Percentiles rank a stretch among this genome's conserved stretches.
phyloP scores from a whole-genome alignment of 1,284 basidiomycete species.

The Abortiporus biennis region DNA sequence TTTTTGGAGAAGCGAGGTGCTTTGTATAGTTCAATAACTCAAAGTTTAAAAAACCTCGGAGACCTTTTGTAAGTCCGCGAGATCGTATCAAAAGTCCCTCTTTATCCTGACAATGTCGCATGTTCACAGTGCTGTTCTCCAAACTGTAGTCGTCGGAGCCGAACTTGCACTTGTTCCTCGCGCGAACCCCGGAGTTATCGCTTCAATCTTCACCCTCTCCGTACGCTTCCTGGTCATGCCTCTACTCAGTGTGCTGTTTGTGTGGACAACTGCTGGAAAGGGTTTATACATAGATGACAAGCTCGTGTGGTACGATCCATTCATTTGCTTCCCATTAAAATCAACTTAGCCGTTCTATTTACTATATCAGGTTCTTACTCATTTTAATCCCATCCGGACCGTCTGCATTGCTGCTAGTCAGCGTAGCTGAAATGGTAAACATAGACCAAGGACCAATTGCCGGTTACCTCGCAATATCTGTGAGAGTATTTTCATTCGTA shows the following conservation, averaged over 20 bases:
- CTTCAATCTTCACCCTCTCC: slow-evolving; percentile 20
- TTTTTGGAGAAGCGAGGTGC: slow-evolving; percentile 20
- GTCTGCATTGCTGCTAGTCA: slow-evolving; percentile 27
- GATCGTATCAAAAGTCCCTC: not conserved
- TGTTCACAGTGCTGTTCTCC: slow-evolving; percentile 20
- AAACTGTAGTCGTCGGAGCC: slow-evolving; percentile 25
- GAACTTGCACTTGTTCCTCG: slow-evolving; percentile 23
- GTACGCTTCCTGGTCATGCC: slow-evolving; percentile 26
- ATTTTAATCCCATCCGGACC: slow-evolving; percentile 25
- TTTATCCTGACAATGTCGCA: not conserved
- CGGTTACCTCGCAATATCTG: slow-evolving; percentile 25
- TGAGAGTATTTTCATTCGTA: slow-evolving; percentile 15
- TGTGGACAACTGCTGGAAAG: slow-evolving; percentile 22
- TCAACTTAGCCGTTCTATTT: not conserved
- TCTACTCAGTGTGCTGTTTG: slow-evolving; percentile 21
- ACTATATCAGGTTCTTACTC: slow-evolving; percentile 24
- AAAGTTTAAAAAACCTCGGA: slow-evolving; percentile 23
- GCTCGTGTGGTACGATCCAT: slow-evolving; percentile 25
- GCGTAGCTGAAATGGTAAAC: slow-evolving; percentile 24
- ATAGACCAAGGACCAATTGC: slow-evolving; percentile 25
- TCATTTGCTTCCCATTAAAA: not conserved
- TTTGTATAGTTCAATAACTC: slow-evolving; percentile 22
- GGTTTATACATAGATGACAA: slow-evolving; percentile 25
- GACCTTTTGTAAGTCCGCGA: slow-evolving; percentile 21
- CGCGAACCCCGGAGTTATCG: slow-evolving; percentile 16